Evolutionary conservation across 352 stramenopile genomes (phyloP), one percentile per base, ranked within the genome.

Genomic region (Phytophthora litchii): DNA sequence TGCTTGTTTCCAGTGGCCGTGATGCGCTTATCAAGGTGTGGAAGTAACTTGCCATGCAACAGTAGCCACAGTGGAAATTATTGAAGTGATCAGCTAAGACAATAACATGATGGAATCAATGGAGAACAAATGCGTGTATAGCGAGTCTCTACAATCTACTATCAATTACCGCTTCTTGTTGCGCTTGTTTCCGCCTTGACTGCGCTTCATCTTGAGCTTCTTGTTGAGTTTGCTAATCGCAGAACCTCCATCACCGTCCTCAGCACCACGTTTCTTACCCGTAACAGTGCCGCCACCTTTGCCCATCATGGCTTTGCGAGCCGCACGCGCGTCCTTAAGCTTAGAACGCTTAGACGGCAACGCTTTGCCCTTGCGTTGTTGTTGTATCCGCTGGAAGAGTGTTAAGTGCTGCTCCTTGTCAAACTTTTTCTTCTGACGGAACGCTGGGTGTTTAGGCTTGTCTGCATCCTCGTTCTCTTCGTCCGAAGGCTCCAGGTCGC

Each of bases 21-120:
- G 97, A 99, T 76, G 94, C 93, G 25, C 89, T 97, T 61, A 97
- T 99, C 58, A 99, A 99, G 73, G 74, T 98, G 45, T 99, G 94
- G 94, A 93, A 95, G 50, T 99, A 67, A 64, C 23, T 41, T 16
- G 23, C 42, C 16, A 3, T 54, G 19, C 13, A 64, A 23, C 27
- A 64, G 29, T 34, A 34, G 29, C 3, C 10, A 34, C 29, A 34
- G 29, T 34, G 45, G 42, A 61, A 38, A 51, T 19, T 41, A 58
- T 36, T 63, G 37, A 63, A 63, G 45, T 54, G 58, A 60, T 64
- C n/a, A 64, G 29, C 51, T 65, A 60, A 54, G 16, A 48, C 32
- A 61, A 61, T 49, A 58, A 48, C 37, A 69, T 21, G 19, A 37
- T 31, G 23, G 10, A 32, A 51, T 54, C 16, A 21, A 64, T 55